Conservation (phyloP, 2,329 filamentous ascomycete genomes). For the Colletotrichum scovillei region DNA sequence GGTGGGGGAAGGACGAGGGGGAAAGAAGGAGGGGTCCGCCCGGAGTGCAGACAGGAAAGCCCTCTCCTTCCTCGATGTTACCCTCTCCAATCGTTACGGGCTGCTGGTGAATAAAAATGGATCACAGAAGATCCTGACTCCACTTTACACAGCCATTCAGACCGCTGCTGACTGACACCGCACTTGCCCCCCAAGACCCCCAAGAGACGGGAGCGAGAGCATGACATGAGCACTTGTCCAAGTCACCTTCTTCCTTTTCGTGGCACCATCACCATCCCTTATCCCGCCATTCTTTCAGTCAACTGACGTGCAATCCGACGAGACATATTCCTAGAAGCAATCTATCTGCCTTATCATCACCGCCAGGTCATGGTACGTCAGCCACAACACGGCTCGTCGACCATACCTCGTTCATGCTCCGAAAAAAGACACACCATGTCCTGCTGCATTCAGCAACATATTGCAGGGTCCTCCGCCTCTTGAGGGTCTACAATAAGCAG, state of each 20-base stretch:
- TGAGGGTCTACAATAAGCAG: constrained; percentile 16
- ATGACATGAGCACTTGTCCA: constrained; percentile 30
- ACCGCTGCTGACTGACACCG: constrained; percentile 30
- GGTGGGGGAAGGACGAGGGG: constrained; percentile 7
- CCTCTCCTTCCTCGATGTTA: not conserved
- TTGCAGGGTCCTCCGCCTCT: constrained; percentile 25
- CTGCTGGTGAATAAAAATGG: not conserved
- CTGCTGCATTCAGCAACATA: constrained; percentile 1
- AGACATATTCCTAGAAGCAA: not conserved
- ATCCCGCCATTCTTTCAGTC: constrained; percentile 20
- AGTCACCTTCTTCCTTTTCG: constrained; percentile 17
- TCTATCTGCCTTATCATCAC: not conserved
- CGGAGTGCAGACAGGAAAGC: constrained; percentile 3
- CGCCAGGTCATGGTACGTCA: not conserved
- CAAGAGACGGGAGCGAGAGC: constrained; percentile 14
- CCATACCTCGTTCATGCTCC: not conserved
- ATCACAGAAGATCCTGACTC: not conserved
- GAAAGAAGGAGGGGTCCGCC: constrained; percentile 7
- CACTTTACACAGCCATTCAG: constrained; percentile 19
- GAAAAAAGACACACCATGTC: not conserved
- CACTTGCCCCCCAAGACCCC: not conserved
- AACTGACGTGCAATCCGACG: constrained; percentile 11
- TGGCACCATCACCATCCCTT: constrained; percentile 19
- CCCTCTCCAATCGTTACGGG: constrained; percentile 1
- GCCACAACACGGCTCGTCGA: not conserved